These are phyloP conservation scores for Allium sativum DNA, from an alignment of 106 monocot genomes.

Conservation along the genomic window DNA sequence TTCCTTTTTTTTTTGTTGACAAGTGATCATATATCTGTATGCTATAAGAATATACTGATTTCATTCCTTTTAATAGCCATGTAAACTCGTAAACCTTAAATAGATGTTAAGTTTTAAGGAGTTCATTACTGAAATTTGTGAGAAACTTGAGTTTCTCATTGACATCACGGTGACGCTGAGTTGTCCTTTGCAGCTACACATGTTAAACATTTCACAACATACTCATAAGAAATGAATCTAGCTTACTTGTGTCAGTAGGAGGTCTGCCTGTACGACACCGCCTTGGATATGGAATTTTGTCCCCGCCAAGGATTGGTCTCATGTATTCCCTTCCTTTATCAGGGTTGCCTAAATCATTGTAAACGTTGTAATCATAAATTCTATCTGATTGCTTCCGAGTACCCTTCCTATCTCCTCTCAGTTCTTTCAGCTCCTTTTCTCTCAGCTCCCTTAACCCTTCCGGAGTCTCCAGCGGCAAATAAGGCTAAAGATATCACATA, in stretches of 20 bases:
- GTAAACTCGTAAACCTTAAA: too few species aligned
- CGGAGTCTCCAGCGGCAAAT: constrained; percentile 70
- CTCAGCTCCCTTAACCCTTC: constrained; percentile 53
- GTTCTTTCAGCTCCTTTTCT: constrained; percentile 48
- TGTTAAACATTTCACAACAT: too few species aligned
- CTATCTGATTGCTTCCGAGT: constrained; percentile 47
- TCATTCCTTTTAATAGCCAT: too few species aligned
- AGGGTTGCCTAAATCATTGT: constrained; percentile 83
- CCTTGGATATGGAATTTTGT: constrained; percentile 65
- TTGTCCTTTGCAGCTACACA: too few species aligned
- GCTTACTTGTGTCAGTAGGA: constrained; percentile 44
- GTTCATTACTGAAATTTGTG: too few species aligned
- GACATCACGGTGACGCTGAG: too few species aligned
- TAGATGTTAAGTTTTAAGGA: too few species aligned
- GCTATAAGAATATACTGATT: too few species aligned
- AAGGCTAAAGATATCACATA: constrained; percentile 29
- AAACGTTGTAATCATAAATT: constrained; percentile 62
- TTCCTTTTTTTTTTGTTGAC: too few species aligned
- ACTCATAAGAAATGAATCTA: too few species aligned
- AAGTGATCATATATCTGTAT: too few species aligned
- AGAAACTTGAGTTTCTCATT: too few species aligned
- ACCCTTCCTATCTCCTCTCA: constrained; percentile 57
- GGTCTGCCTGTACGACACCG: constrained; percentile 72
- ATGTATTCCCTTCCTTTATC: constrained; percentile 37
- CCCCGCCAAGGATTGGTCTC: constrained; percentile 59